phyloP scores from a whole-genome alignment of 2,329 filamentous ascomycete species.

The Chrysosphaeria jannelii region DNA sequence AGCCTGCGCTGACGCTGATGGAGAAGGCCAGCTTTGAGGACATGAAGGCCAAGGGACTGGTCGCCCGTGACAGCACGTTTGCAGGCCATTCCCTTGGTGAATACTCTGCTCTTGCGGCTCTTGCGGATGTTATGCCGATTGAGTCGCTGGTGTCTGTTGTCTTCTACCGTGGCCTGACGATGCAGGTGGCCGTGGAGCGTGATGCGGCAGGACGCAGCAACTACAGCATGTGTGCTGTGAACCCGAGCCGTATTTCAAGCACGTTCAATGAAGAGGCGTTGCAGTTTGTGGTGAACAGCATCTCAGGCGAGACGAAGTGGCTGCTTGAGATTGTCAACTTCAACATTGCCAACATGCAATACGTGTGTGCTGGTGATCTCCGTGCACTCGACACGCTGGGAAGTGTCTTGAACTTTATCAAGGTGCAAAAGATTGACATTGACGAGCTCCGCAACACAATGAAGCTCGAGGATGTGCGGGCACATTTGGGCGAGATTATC shows the following conservation, averaged over 20 bases:
- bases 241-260: conserved; percentile 92
- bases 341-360: conserved; percentile 50
- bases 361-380: conserved; percentile 40
- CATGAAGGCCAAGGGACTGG: conserved; percentile 89
- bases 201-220: conserved; percentile 81
- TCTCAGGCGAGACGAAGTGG: conserved; percentile 82
- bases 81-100: conserved; percentile 94
- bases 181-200: conserved; percentile 97
- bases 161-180: conserved; percentile 94
- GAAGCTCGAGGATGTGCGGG: conserved; percentile 73
- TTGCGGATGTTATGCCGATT: conserved; percentile 98
- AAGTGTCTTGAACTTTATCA: conserved; percentile 79
- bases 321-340: conserved; percentile 97
- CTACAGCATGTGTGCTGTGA: conserved; percentile 98
- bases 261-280: conserved; percentile 95
- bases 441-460: conserved; percentile 67
- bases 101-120: conserved; percentile 83
- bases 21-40: conserved; percentile 99
- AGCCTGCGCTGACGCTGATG: conserved; percentile 92
- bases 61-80: conserved; percentile 88
- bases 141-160: conserved; percentile 94
- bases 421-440: conserved; percentile 91
- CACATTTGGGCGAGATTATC: conserved; percentile 73
- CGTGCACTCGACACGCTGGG: conserved; percentile 41
- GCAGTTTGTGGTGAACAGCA: conserved; percentile 88